phyloP scores from a whole-genome alignment of 1,139 yeast genomes.

The Scheffersomyces quercinus region DNA sequence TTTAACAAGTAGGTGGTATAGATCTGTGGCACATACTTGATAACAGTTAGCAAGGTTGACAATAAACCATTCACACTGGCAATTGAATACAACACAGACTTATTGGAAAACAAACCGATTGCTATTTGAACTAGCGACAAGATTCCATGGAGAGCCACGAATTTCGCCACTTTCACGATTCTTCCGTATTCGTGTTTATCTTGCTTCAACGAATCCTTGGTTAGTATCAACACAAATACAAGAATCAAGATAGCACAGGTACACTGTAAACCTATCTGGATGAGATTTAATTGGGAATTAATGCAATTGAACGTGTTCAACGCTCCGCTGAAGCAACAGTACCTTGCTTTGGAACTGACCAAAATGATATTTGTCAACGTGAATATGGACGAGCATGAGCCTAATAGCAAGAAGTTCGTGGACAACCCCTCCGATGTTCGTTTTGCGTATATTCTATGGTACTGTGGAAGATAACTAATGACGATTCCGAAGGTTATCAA shows the following conservation, averaged over 20 bases:
- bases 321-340: slow-evolving; percentile 48
- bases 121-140: slow-evolving; percentile 36
- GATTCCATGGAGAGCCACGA: slow-evolving; percentile 37
- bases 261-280: slow-evolving; percentile 72
- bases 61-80: slow-evolving; percentile 66
- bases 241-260: slow-evolving; percentile 63
- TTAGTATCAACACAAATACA: slow-evolving; percentile 51
- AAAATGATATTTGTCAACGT: slow-evolving; percentile 69
- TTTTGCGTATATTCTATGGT: slow-evolving; percentile 56
- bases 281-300: slow-evolving; percentile 65
- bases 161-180: slow-evolving; percentile 43
- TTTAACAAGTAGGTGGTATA: slow-evolving; percentile 66
- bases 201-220: slow-evolving; percentile 47
- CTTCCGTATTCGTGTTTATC: slow-evolving; percentile 44
- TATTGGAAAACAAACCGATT: slow-evolving; percentile 26
- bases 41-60: slow-evolving; percentile 60
- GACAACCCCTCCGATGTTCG: slow-evolving; percentile 79
- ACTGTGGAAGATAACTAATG: slow-evolving; percentile 79
- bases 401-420: slow-evolving; percentile 69
- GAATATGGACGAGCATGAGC: slow-evolving; percentile 70
- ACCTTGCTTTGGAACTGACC: slow-evolving; percentile 55
- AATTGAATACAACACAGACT: slow-evolving; percentile 27
- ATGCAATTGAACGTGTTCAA: slow-evolving; percentile 59
- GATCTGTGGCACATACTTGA: slow-evolving; percentile 83
- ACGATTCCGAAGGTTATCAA: slow-evolving; percentile 66